Base-by-base conservation (phyloP, 2,329 filamentous ascomycete genomes). In the Exserohilum turcica region DNA sequence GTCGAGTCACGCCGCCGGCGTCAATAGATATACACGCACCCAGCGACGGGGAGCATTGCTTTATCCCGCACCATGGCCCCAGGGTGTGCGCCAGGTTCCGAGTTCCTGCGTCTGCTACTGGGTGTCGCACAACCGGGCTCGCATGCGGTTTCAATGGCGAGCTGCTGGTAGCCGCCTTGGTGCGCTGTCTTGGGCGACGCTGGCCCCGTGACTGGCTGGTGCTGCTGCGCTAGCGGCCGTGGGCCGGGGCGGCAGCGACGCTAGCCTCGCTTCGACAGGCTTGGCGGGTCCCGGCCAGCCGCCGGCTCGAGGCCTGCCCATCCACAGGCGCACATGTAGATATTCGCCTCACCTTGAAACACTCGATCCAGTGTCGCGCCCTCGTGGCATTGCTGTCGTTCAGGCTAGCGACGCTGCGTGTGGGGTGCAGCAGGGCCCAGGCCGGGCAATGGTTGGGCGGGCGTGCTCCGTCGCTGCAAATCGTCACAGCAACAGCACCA, bases 51-150 rank as follows among this genome's bases (percentile, higher is more conserved):
- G 57, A 54, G 60, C 61, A 60, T 54, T 67, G 59, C 63, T 64
- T 69, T 68, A 70, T 63, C 66, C 70, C 62, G 50, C 48, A 36
- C 39, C 32, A 43, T 29, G 36, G 48, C 19, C 29, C 21, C 27
- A 16, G 45, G 45, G 49, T 42, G 38, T 49, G 50, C 40, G 29
- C 38, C 50, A 53, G 39, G 31, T 35, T 37, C 48, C 45, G 53
- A 46, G 69, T 71, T 68, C 65, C 69, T 73, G 69, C 69, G 66
- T 67, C 56, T 71, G 44, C 64, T 39, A 72, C 64, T 73, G 69
- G 70, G 56, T 63, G 60, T 40, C 49, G 48, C 54, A 59, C 57
- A 61, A 48, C 57, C 4, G 50, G 36, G 57, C 48, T 57, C 55
- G 55, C 63, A 59, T 48, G 38, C 57, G 51, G 61, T 65, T 60